Percentiles rank a stretch among this genome's conserved stretches.
phyloP scores from a whole-genome alignment of 805 yeast species.

The Crinitomyces ghanaensis region DNA sequence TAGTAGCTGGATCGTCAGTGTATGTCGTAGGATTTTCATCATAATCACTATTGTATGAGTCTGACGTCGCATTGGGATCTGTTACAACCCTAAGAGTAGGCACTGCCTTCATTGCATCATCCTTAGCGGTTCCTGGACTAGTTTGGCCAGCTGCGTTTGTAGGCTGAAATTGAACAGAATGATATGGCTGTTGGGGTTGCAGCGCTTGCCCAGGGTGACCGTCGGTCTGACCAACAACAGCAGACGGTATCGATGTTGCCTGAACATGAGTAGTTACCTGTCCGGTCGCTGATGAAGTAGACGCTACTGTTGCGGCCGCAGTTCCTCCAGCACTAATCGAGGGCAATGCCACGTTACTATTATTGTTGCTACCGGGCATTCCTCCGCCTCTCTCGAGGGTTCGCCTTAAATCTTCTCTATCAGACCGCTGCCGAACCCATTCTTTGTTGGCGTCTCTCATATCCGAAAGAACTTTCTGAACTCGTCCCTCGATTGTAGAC shows the following conservation, averaged over 20 bases:
- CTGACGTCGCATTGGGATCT: slow-evolving; percentile 9
- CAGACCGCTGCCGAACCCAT: slow-evolving; percentile 30
- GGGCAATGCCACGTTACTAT: slow-evolving; percentile 6
- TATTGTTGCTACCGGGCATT: slow-evolving; percentile 19
- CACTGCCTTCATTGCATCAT: not conserved
- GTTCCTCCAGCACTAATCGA: slow-evolving; percentile 2
- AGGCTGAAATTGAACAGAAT: not conserved
- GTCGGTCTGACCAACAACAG: not conserved
- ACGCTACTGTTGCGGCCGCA: not conserved
- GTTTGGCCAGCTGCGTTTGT: not conserved
- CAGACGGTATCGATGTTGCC: not conserved
- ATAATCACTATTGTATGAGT: slow-evolving; percentile 7
- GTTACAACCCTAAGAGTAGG: too few species aligned
- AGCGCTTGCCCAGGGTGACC: not conserved
- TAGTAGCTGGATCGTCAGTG: not conserved
- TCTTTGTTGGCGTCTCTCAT: slow-evolving; percentile 26
- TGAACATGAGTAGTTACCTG: not conserved
- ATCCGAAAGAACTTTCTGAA: slow-evolving; percentile 25
- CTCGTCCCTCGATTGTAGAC: slow-evolving; percentile 19
- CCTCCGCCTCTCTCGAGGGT: slow-evolving; percentile 26
- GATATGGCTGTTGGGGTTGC: not conserved
- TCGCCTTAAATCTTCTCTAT: slow-evolving; percentile 28
- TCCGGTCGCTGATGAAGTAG: not conserved
- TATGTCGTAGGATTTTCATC: not conserved
- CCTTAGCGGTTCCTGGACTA: not conserved